A percentile compares a stretch with the other conserved stretches of the same genome.
phyloP scores from a whole-genome alignment of 169 alveolate species.

The Amoebophrya sp. region DNA sequence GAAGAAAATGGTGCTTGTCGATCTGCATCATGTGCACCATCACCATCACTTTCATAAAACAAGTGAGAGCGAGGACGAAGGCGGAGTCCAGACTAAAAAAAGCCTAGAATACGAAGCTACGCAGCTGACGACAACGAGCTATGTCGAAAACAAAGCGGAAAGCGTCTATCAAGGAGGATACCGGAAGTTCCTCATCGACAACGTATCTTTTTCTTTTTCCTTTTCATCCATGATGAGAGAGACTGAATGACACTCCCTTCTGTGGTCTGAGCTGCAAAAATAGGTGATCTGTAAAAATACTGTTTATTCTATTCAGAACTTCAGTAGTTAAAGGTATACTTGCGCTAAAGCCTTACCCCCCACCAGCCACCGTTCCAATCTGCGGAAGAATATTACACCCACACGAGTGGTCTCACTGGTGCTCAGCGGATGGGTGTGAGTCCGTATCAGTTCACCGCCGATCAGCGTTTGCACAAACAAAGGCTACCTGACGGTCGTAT shows the following conservation, averaged over 20 bases:
- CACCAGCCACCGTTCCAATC: neutral
- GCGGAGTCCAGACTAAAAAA: no score
- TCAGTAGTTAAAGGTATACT: no score
- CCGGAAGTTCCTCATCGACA: neutral
- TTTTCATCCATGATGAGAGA: no score
- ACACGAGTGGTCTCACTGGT: neutral
- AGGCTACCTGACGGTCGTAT: no score
- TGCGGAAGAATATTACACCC: neutral
- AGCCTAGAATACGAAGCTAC: neutral
- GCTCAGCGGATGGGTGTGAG: neutral
- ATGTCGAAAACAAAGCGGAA: neutral
- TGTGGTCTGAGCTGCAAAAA: no score
- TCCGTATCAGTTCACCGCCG: neutral
- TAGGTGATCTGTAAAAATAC: no score
- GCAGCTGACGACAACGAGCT: neutral
- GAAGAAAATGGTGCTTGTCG: neutral
- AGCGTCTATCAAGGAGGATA: neutral
- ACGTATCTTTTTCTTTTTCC: neutral
- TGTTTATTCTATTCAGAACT: no score
- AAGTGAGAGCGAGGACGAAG: no score
- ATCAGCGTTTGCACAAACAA: no score
- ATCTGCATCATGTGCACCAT: conserved; percentile 11
- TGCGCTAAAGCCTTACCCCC: no score
- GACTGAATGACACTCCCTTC: no score
- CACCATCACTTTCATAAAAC: neutral